Base-by-base conservation (phyloP, 2,329 filamentous ascomycete genomes). In the Mariannaea sp. region DNA sequence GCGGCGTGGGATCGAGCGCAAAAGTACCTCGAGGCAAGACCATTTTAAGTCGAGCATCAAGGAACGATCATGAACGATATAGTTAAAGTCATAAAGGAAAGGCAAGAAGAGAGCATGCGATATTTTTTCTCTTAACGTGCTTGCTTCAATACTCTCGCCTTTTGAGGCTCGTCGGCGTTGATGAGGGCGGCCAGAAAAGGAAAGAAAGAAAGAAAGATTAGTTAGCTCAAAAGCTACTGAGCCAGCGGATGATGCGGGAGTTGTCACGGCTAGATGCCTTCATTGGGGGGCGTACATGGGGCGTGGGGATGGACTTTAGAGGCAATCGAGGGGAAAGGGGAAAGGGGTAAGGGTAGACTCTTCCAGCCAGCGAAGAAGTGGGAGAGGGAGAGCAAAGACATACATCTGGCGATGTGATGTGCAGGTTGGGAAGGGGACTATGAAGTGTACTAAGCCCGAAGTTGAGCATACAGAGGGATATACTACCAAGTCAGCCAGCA, bases 1-100 rank as follows among this genome's bases (percentile, higher is more conserved):
- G 67, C 70, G 9, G 73, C 73, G 13, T 87, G 84, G 84, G 73
- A 78, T 58, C 78, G 76, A 62, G 82, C 84, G 1, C 76, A 77
- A 52, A 71, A 73, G 20, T 87, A 83, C 65, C 73, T 86, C 14
- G 70, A 77, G 47, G 68, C 69, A 17, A 67, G 77, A 40, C 73
- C 73, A 29, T 75, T 75, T 60, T 76, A 67, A 52, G 33, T 43
- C 9, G 20, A 42, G 30, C 47, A 61, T 42, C 51, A 53, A 43
- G 50, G 47, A 49, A 60, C 29, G 52, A 56, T 40, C 52, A 62
- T 57, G 50, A 44, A 56, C 47, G 60, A 49, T 49, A 38, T 58
- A 49, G 55, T 55, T 52, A 62, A 43, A 36, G 57, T 50, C 51
- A 58, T 42, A 53, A 53, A 51, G 41, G 48, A 44, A 53, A 58